Base-by-base conservation (phyloP, 768 basidiomycete genomes). In the Lactarius hatsudake region DNA sequence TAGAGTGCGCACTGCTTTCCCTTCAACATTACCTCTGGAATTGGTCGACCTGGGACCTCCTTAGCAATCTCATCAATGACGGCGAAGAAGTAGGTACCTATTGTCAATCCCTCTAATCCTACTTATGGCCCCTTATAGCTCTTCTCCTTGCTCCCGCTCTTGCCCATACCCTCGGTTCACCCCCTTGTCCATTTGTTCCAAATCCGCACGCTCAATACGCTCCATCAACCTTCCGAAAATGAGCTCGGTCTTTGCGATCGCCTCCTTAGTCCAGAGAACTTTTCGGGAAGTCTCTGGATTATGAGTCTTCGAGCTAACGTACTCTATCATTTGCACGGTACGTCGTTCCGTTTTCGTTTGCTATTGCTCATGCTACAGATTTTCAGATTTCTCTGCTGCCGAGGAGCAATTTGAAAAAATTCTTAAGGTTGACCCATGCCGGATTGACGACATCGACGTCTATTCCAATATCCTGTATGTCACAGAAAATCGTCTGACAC, bases 401-500 rank as follows among this genome's bases (percentile, higher is more conserved):
- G 91, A 93, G 75, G 78, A 78, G 36, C 88, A 94, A 72, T 99
- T 98, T 75, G 90, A 94, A 72, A 83, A 84, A 71, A 91, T 98
- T 40, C 84, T 93, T 40, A 77, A 80, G 3, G 74, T 89, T 42
- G 95, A 98, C 75, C 96, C 96, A 10, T 88, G 87, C 77, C 86
- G 95, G 30, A 86, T 97, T 65, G 97, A 99, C 70, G 93, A 97
- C 73, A 90, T 98, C 64, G 97, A 98, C 73, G 87, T 97, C 43
- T 95, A 91, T 76, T 96, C 95, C 64, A 97, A 98, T 75, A 97
- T 98, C 74, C 83, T 98, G 51, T 98, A 98, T 76, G 95, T 98
- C 3, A 93, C 93, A 58, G 92, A 95, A 73, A 93, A 93, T 72
- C 85, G 87, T 55, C 79, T 92, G 40, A 96, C 96, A 73, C 80